Evolutionary conservation across 306 rosid species (phyloP).

Genomic region (Cicer cuneatum): DNA sequence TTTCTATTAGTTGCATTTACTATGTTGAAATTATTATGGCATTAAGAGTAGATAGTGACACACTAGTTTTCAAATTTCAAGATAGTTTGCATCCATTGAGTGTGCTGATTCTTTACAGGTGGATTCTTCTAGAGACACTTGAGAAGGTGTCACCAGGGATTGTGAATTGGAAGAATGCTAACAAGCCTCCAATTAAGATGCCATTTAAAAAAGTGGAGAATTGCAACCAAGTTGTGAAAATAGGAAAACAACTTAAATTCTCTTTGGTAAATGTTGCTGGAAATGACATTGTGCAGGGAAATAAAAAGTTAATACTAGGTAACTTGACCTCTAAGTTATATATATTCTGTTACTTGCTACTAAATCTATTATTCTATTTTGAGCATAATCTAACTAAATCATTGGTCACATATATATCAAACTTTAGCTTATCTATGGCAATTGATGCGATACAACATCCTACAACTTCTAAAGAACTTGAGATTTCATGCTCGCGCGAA

Average conservation of each 20-base stretch:
- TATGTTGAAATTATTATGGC: slow-evolving; percentile 15
- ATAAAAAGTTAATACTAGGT: slow-evolving; percentile 92
- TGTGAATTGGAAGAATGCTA: slow-evolving; percentile 93
- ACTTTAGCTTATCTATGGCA: slow-evolving; percentile 94
- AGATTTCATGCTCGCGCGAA: slow-evolving; percentile 92
- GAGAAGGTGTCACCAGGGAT: slow-evolving; percentile 91
- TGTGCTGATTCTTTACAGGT: slow-evolving; percentile 57
- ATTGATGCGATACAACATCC: slow-evolving; percentile 88
- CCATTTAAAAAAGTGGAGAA: slow-evolving; percentile 98
- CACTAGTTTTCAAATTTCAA: not conserved
- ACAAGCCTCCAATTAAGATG: slow-evolving; percentile 97
- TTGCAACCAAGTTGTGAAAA: slow-evolving; percentile 92
- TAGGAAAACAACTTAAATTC: slow-evolving; percentile 91
- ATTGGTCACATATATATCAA: slow-evolving; percentile 36
- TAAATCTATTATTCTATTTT: slow-evolving; percentile 19
- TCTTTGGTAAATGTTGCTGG: slow-evolving; percentile 96
- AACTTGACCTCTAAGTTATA: slow-evolving; percentile 32
- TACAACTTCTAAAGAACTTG: slow-evolving; percentile 89
- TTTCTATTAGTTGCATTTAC: slow-evolving; percentile 15
- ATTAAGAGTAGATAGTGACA: not conserved
- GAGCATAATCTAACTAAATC: slow-evolving; percentile 11
- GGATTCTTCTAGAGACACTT: slow-evolving; percentile 89
- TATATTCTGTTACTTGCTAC: not conserved
- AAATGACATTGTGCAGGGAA: slow-evolving; percentile 95
- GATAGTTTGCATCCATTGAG: slow-evolving; percentile 23